Conservation (phyloP, 163 green algal species). For the Coccomyxa subellipsoidea region DNA sequence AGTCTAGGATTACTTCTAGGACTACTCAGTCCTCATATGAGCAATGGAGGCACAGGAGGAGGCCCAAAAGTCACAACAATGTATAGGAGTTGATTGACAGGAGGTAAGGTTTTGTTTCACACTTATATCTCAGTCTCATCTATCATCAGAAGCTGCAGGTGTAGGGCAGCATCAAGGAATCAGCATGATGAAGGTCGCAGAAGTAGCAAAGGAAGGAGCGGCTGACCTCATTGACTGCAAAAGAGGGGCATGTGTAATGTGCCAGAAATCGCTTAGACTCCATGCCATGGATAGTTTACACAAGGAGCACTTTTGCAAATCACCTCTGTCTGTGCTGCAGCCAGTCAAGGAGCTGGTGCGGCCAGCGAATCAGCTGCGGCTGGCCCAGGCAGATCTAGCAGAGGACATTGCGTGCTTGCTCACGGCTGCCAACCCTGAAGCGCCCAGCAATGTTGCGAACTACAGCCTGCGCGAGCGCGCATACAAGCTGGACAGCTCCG, state of each 20-base stretch:
- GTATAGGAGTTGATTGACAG: not conserved
- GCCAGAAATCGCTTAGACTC: slow-evolving; percentile 58
- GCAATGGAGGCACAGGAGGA: too few relatives aligned
- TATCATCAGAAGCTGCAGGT: too few relatives aligned
- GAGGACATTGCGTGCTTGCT: slow-evolving; percentile 86
- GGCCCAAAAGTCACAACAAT: too few relatives aligned
- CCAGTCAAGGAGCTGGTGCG: slow-evolving; percentile 66
- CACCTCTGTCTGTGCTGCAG: slow-evolving; percentile 35
- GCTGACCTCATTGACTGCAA: slow-evolving; percentile 56
- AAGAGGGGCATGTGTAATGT: slow-evolving; percentile 76
- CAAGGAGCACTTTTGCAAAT: not conserved
- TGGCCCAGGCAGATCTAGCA: slow-evolving; percentile 70
- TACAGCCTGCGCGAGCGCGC: slow-evolving; percentile 17
- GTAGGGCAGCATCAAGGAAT: too few relatives aligned
- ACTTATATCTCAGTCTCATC: too few relatives aligned
- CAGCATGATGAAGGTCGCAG: too few relatives aligned
- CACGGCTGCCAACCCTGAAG: slow-evolving; percentile 81
- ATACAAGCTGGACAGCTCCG: slow-evolving; percentile 63
- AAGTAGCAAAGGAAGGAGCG: not conserved
- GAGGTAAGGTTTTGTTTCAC: too few relatives aligned
- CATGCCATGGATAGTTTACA: slow-evolving; percentile 36
- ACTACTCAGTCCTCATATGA: too few relatives aligned
- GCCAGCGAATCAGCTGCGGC: slow-evolving; percentile 71
- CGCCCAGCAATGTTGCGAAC: slow-evolving; percentile 64
- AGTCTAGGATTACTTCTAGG: too few relatives aligned